Evolutionary conservation across 2,329 filamentous ascomycete genomes (phyloP).

Genomic region (Colletotrichum eremochloae): DNA sequence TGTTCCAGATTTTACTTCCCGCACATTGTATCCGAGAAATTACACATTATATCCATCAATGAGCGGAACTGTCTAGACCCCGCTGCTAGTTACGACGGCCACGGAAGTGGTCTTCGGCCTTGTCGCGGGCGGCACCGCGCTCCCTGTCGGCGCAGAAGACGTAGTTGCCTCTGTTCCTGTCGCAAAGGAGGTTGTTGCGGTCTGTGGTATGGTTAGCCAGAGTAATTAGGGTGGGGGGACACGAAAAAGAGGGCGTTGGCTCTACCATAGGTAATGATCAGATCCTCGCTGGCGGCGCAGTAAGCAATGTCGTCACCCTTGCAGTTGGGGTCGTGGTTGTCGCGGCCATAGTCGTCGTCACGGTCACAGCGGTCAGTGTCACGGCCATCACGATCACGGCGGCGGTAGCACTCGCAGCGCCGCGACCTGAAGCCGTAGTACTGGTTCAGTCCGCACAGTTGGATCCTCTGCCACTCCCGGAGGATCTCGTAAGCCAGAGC

Average conservation of each 20-base stretch:
- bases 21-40: background rate
- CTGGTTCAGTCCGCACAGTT: slow-evolving; percentile 26
- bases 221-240: background rate
- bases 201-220: slow-evolving; percentile 15
- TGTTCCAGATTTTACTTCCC: background rate
- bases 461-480: slow-evolving; percentile 25
- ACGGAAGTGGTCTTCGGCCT: slow-evolving; percentile 35
- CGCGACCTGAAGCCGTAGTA: slow-evolving; percentile 21
- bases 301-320: slow-evolving; percentile 29
- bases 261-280: slow-evolving; percentile 36
- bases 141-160: slow-evolving; percentile 35
- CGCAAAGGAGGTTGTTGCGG: slow-evolving; percentile 23
- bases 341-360: slow-evolving; percentile 19
- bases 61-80: background rate
- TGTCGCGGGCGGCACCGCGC: slow-evolving; percentile 29
- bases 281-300: slow-evolving; percentile 26
- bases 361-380: slow-evolving; percentile 24
- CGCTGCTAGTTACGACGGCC: background rate
- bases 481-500: slow-evolving; percentile 21
- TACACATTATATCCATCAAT: background rate
- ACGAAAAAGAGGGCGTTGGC: background rate
- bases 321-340: slow-evolving; percentile 30
- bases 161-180: slow-evolving; percentile 24
- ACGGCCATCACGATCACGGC: slow-evolving; percentile 28
- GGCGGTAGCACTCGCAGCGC: slow-evolving; percentile 36